These are phyloP conservation scores for Hypholoma fasciculare DNA, from an alignment of 768 basidiomycete species.

Conservation along the genomic window DNA sequence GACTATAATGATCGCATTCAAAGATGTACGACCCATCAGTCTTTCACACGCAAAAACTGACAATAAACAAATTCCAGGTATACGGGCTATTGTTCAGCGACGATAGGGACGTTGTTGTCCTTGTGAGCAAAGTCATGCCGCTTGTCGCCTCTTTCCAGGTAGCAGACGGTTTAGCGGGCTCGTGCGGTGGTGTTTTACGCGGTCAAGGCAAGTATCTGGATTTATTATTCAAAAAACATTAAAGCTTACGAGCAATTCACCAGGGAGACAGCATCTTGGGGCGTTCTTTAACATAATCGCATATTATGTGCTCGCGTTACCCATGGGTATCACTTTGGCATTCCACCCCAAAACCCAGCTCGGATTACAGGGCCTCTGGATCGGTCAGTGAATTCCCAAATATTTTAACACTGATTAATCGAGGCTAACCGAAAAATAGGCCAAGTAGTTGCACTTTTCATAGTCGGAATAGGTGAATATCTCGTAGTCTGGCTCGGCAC, in stretches of 20 bases:
- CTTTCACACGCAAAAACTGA: background rate
- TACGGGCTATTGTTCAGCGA: constrained; percentile 73
- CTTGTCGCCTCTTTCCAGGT: constrained; percentile 78
- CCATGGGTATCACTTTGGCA: constrained; percentile 73
- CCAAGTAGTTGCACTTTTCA: constrained; percentile 71
- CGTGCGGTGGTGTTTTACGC: constrained; percentile 75
- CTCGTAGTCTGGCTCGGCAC: constrained; percentile 55
- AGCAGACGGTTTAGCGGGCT: constrained; percentile 71
- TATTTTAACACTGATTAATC: background rate
- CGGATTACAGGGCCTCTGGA: constrained; percentile 77
- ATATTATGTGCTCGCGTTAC: constrained; percentile 80
- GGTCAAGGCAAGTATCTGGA: constrained; percentile 55
- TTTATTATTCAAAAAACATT: background rate
- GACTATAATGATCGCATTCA: constrained; percentile 52
- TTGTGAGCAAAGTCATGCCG: constrained; percentile 71
- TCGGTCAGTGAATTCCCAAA: constrained; percentile 44
- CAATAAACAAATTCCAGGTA: constrained; percentile 32
- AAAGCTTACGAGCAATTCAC: background rate
- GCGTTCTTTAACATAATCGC: constrained; percentile 74
- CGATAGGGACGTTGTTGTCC: constrained; percentile 51
- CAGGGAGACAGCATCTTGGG: constrained; percentile 72
- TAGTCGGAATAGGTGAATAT: constrained; percentile 73
- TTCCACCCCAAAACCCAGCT: constrained; percentile 46
- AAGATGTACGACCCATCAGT: constrained; percentile 44
- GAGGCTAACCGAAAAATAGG: constrained; percentile 33